These are phyloP conservation scores for Calocera cornea DNA, from an alignment of 768 basidiomycete species.

Conservation along the genomic window DNA sequence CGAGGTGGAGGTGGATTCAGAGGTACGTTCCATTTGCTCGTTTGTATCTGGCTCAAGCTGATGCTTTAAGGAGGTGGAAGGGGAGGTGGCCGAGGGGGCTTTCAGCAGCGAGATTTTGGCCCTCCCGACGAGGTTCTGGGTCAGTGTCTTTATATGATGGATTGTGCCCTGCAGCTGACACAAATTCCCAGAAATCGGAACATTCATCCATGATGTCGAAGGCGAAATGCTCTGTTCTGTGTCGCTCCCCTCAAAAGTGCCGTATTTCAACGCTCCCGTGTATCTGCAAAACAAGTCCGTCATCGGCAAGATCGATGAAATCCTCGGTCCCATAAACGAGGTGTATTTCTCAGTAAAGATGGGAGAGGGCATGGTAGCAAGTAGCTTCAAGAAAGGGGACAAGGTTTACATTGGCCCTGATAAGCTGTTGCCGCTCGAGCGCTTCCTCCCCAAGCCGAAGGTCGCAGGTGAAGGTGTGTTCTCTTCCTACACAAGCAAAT, in stretches of 20 bases:
- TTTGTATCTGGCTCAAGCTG: not conserved
- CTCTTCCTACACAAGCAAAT: conserved; percentile 6
- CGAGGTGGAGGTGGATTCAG: not conserved
- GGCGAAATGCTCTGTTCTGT: conserved; percentile 96
- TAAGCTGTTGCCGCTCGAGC: conserved; percentile 88
- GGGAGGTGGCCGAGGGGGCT: conserved; percentile 57
- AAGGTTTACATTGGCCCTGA: conserved; percentile 97
- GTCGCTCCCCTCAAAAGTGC: conserved; percentile 74
- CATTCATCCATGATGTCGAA: conserved; percentile 90
- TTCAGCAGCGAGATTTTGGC: conserved; percentile 55
- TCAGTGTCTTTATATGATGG: conserved; percentile 22
- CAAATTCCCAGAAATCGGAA: conserved; percentile 58
- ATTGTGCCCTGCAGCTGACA: not conserved
- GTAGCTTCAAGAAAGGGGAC: conserved; percentile 92
- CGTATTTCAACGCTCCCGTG: conserved; percentile 97
- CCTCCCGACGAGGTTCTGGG: conserved; percentile 72
- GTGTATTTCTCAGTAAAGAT: conserved; percentile 98
- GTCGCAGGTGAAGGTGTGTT: conserved; percentile 39
- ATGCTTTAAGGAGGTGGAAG: conserved; percentile 27
- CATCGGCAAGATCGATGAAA: conserved; percentile 97
- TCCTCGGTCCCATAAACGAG: conserved; percentile 97
- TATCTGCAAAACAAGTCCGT: conserved; percentile 92
- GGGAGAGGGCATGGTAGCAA: conserved; percentile 88
- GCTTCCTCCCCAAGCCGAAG: conserved; percentile 96
- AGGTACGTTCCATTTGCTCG: not conserved